Percentiles rank a stretch among this genome's conserved stretches.
These are phyloP conservation scores for Quercus lobata DNA, from an alignment of 331 rosid species.

Conservation along the genomic window DNA sequence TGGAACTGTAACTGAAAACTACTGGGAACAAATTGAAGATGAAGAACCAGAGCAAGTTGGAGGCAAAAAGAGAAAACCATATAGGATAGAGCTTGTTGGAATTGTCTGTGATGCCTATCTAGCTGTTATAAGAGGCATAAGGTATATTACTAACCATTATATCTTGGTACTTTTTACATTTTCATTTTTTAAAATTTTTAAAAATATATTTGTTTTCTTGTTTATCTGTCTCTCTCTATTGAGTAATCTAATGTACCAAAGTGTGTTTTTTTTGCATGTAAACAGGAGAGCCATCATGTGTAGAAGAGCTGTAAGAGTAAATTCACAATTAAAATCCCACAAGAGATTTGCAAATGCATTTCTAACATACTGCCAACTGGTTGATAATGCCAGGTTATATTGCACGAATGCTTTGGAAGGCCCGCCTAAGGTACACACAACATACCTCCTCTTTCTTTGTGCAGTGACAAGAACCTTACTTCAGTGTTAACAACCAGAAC, in stretches of 20 bases:
- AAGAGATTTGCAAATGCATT: slow-evolving; percentile 89
- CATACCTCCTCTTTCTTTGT: slow-evolving; percentile 1
- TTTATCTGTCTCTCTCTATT: not conserved
- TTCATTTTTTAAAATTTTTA: not conserved
- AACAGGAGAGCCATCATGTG: slow-evolving; percentile 89
- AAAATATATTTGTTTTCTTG: not conserved
- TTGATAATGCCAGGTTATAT: slow-evolving; percentile 76
- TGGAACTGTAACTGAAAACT: slow-evolving; percentile 63
- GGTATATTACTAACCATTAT: slow-evolving; percentile 33
- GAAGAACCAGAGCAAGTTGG: slow-evolving; percentile 71
- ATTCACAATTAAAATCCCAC: slow-evolving; percentile 83
- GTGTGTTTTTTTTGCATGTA: slow-evolving; percentile 3
- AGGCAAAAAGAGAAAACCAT: slow-evolving; percentile 82
- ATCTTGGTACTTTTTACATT: not conserved
- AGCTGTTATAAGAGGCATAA: slow-evolving; percentile 86
- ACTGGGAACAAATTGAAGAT: slow-evolving; percentile 68
- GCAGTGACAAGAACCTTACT: not conserved
- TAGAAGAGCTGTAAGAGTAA: slow-evolving; percentile 89
- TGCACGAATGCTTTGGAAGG: slow-evolving; percentile 91
- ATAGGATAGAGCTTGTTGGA: slow-evolving; percentile 92
- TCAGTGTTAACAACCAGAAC: not conserved
- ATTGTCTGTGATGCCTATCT: slow-evolving; percentile 92
- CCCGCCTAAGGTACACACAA: slow-evolving; percentile 65
- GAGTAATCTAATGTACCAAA: slow-evolving; percentile 4
- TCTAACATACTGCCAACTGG: slow-evolving; percentile 64